Evolutionary conservation across 805 yeast genomes (phyloP).

Genomic region (Suhomyces prunicola): DNA sequence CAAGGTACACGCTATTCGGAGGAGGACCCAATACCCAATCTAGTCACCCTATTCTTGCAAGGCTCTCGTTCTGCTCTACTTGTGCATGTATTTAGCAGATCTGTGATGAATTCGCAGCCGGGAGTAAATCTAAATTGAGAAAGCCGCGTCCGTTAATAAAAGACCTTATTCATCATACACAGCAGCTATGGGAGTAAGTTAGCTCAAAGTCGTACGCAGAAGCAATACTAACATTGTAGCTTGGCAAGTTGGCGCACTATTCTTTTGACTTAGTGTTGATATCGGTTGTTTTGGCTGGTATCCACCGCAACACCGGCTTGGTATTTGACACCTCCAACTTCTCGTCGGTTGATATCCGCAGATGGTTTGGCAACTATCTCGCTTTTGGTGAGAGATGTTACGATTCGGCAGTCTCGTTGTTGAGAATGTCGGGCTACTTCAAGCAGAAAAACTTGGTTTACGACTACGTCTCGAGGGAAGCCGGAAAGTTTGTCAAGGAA

Average conservation of each 20-base stretch:
- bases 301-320: slow-evolving; percentile 79
- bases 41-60: too few species aligned
- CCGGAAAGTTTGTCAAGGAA: slow-evolving; percentile 26
- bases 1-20: too few species aligned
- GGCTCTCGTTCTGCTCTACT: too few species aligned
- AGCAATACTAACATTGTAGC: slow-evolving; percentile 24
- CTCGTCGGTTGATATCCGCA: slow-evolving; percentile 45
- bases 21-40: too few species aligned
- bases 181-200: slow-evolving; percentile 8
- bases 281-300: slow-evolving; percentile 81
- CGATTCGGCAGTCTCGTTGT: slow-evolving; percentile 43
- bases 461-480: slow-evolving; percentile 34
- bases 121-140: background rate
- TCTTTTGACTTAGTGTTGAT: slow-evolving; percentile 74
- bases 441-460: slow-evolving; percentile 38
- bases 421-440: slow-evolving; percentile 51
- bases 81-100: background rate
- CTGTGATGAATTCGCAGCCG: background rate
- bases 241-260: slow-evolving; percentile 67
- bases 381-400: slow-evolving; percentile 61
- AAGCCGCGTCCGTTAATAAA: background rate
- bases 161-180: background rate
- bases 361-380: slow-evolving; percentile 51
- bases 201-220: background rate
- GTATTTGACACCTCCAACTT: slow-evolving; percentile 49